Conservation (phyloP, 768 basidiomycete species). For the Coprinellus aureogranulatus region DNA sequence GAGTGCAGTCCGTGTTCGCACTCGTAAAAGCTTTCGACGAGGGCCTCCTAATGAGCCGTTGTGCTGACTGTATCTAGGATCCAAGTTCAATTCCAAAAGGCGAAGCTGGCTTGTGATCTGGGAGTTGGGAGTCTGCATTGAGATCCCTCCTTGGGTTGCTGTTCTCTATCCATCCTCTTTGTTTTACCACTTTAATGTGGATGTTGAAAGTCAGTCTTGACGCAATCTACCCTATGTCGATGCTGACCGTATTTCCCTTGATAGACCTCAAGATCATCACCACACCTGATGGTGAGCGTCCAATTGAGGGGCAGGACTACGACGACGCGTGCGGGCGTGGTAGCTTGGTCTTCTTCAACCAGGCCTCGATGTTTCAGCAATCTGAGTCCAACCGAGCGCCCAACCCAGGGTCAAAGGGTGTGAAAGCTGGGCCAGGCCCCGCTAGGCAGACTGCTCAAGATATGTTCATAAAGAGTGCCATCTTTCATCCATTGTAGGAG, state of each 20-base stretch:
- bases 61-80: too few species aligned
- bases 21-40: too few species aligned
- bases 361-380: conserved; percentile 19
- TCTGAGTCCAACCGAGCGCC: too few species aligned
- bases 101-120: conserved; percentile 32
- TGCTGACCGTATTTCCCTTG: neutral
- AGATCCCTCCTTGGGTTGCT: conserved; percentile 31
- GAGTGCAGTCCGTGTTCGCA: too few species aligned
- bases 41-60: too few species aligned
- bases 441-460: too few species aligned
- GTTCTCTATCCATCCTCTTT: conserved; percentile 31
- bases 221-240: neutral
- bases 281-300: conserved; percentile 13
- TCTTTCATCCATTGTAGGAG: too few species aligned
- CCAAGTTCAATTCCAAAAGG: conserved; percentile 21
- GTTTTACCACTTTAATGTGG: conserved; percentile 33
- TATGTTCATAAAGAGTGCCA: too few species aligned
- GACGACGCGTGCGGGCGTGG: conserved; percentile 16
- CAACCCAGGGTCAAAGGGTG: too few species aligned
- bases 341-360: conserved; percentile 21
- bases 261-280: conserved; percentile 16
- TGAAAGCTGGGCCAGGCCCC: too few species aligned
- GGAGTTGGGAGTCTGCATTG: conserved; percentile 30
- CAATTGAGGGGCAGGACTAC: conserved; percentile 18
- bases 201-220: conserved; percentile 20